Percentiles rank a stretch among this genome's conserved stretches.
Conservation (phyloP, 2,329 filamentous ascomycete genomes). For the Fusarium paranaense region DNA sequence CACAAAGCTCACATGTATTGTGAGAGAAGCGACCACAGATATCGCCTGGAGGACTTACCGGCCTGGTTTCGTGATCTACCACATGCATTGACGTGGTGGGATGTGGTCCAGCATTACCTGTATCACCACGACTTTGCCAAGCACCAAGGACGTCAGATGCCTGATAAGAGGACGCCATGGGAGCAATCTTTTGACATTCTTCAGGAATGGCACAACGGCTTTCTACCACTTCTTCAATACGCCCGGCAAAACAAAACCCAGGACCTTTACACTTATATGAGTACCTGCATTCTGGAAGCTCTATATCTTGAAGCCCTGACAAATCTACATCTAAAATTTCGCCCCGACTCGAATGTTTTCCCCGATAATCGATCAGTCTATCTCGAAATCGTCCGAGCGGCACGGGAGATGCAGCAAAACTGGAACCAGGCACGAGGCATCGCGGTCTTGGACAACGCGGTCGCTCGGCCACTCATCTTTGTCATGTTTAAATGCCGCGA, state of each 20-base stretch:
- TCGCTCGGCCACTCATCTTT: slow-evolving; percentile 34
- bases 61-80: slow-evolving; percentile 28
- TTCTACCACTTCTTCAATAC: slow-evolving; percentile 23
- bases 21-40: slow-evolving; percentile 12
- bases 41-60: slow-evolving; percentile 28
- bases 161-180: slow-evolving; percentile 7
- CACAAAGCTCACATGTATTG: slow-evolving; percentile 2
- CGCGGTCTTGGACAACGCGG: slow-evolving; percentile 28
- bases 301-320: slow-evolving; percentile 35
- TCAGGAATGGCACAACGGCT: slow-evolving; percentile 31
- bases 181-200: slow-evolving; percentile 15
- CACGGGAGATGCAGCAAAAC: slow-evolving; percentile 10
- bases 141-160: background rate
- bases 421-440: background rate
- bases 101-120: slow-evolving; percentile 29
- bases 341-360: slow-evolving; percentile 19
- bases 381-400: slow-evolving; percentile 31
- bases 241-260: slow-evolving; percentile 12
- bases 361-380: slow-evolving; percentile 32
- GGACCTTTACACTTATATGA: slow-evolving; percentile 21
- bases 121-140: slow-evolving; percentile 6
- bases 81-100: slow-evolving; percentile 35
- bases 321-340: slow-evolving; percentile 17
- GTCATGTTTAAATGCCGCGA: slow-evolving; percentile 38
- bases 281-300: slow-evolving; percentile 32